Conservation (phyloP, 1,284 basidiomycete genomes). For the Tilletia setariae region DNA sequence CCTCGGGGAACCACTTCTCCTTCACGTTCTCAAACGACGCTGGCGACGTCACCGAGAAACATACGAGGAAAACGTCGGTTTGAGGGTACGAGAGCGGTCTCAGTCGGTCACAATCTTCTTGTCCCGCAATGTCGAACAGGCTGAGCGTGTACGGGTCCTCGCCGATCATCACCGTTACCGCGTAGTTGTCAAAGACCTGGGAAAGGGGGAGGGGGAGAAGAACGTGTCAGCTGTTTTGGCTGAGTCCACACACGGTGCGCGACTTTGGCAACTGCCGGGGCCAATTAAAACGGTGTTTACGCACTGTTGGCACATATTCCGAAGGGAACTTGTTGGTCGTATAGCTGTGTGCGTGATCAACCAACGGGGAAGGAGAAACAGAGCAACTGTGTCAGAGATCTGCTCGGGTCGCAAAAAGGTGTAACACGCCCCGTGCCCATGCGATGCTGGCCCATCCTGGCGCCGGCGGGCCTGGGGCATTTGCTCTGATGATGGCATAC, state of each 20-base stretch:
- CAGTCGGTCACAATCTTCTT: slow-evolving; percentile 99
- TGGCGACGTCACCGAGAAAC: slow-evolving; percentile 96
- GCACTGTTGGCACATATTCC: slow-evolving; percentile 87
- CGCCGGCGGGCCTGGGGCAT: no score
- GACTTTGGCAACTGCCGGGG: no score
- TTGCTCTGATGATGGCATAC: no score
- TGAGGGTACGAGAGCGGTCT: slow-evolving; percentile 98
- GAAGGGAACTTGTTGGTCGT: slow-evolving; percentile 76
- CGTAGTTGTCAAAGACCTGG: slow-evolving; percentile 92
- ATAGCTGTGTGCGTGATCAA: no score
- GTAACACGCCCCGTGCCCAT: not conserved
- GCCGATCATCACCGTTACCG: slow-evolving; percentile 99
- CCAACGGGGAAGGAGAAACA: no score
- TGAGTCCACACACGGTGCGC: no score
- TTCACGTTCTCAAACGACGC: slow-evolving; percentile 99
- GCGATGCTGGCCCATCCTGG: not conserved
- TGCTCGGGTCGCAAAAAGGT: no score
- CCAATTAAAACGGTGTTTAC: slow-evolving; percentile 44
- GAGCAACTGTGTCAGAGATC: no score
- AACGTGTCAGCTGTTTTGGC: no score
- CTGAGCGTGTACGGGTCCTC: slow-evolving; percentile 98
- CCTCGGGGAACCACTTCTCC: slow-evolving; percentile 99
- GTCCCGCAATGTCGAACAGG: slow-evolving; percentile 97
- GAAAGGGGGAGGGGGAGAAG: slow-evolving; percentile 30
- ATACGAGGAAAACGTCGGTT: slow-evolving; percentile 98